These are phyloP conservation scores for Musa itinerans DNA, from an alignment of 176 grass and related monocot genomes.

Conservation along the genomic window DNA sequence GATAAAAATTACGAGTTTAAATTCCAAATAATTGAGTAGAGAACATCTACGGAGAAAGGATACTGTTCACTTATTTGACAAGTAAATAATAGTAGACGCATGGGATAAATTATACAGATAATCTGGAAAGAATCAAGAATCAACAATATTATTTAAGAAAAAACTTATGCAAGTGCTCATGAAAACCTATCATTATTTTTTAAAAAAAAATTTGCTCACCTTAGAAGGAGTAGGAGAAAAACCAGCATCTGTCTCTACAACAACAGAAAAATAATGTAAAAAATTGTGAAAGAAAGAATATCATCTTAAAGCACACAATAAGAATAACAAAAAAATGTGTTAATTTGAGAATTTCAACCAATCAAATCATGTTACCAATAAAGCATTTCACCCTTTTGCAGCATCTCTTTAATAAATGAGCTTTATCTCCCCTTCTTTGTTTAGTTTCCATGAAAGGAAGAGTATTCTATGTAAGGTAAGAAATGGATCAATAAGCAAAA, in stretches of 20 bases:
- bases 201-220: conserved; percentile 20
- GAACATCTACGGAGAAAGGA: too few relatives aligned
- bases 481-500: not conserved
- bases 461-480: conserved; percentile 23
- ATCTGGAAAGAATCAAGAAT: too few relatives aligned
- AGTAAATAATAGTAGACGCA: too few relatives aligned
- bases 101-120: too few relatives aligned
- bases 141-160: too few relatives aligned
- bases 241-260: conserved; percentile 48
- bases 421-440: conserved; percentile 27
- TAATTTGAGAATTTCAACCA: not conserved
- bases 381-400: conserved; percentile 53
- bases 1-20: too few relatives aligned
- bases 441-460: conserved; percentile 45
- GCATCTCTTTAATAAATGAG: conserved; percentile 36
- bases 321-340: conserved; percentile 5
- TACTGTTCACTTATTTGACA: too few relatives aligned
- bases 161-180: too few relatives aligned
- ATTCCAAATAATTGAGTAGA: too few relatives aligned
- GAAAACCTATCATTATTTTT: too few relatives aligned
- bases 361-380: conserved; percentile 31
- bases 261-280: conserved; percentile 9
- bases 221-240: conserved; percentile 43
- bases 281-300: too few relatives aligned
- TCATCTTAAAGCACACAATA: not conserved